Evolutionary conservation across 805 yeast species (phyloP).

Genomic region (Candida parachauliodes): DNA sequence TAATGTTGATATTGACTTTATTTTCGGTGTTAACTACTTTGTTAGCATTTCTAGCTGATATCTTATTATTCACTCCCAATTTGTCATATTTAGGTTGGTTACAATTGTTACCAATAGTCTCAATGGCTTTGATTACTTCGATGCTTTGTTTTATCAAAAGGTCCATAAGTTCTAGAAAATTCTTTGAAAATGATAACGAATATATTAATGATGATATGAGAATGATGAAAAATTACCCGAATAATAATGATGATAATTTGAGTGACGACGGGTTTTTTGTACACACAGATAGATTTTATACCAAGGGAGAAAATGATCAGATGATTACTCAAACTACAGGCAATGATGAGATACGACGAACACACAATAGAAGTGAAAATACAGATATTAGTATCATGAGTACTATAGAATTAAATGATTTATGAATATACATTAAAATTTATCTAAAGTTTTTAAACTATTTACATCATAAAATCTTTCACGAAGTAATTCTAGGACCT

Average conservation of each 20-base stretch:
- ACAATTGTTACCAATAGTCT: slow-evolving; percentile 62
- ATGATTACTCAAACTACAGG: not conserved
- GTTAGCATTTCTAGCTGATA: slow-evolving; percentile 77
- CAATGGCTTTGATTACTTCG: slow-evolving; percentile 61
- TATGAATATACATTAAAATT: slow-evolving; percentile 1
- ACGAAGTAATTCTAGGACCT: not conserved
- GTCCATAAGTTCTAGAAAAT: slow-evolving; percentile 50
- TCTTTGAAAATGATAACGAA: slow-evolving; percentile 27
- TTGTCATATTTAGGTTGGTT: slow-evolving; percentile 86
- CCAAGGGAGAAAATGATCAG: slow-evolving; percentile 2
- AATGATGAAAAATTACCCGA: slow-evolving; percentile 14
- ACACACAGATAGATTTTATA: slow-evolving; percentile 40
- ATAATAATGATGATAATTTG: slow-evolving; percentile 24
- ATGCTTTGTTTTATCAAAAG: slow-evolving; percentile 71
- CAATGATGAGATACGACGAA: not conserved
- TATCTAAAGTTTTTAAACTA: too few species aligned
- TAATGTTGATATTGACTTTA: slow-evolving; percentile 55
- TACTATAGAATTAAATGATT: slow-evolving; percentile 3
- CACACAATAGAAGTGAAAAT: not conserved
- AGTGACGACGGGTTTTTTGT: slow-evolving; percentile 44
- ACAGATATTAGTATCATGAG: not conserved
- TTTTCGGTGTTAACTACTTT: slow-evolving; percentile 68
- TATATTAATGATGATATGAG: slow-evolving; percentile 35
- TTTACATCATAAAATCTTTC: not conserved
- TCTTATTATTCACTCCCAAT: slow-evolving; percentile 71